Evolutionary conservation across 345 rosid species (phyloP), one percentile per base, ranked within the genome.

Genomic region (Eucalyptus fibrosa): DNA sequence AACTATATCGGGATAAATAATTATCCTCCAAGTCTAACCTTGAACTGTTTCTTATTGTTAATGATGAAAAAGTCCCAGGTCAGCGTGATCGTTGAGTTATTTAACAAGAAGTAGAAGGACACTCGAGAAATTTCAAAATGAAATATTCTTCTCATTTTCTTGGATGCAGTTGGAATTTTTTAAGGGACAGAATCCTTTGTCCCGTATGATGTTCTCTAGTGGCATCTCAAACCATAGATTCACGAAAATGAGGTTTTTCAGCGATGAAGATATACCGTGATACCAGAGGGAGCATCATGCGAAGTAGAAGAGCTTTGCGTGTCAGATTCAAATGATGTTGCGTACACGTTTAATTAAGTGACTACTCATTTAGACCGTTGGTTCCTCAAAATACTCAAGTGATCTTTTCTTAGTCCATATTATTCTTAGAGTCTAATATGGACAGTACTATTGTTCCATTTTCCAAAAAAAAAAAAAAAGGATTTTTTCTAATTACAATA

Each of bases 1-100:
- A 60, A 28, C 17, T 9, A 13, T 65, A 26, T 0, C 0, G 40
- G 21, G 21, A n/a, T 15, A 65, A 14, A 30, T 32, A 4, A 62
- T 12, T 12, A 4, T 3, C 7, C 4, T 65, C 72, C 15, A 8
- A 65, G 32, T n/a, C 37, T 2, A 4, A 4, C 37, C 37, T 65
- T 7, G 19, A 65, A 65, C 19, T 1, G 3, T n/a, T 65, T 65
- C 72, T 65, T 15, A 14, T 65, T n/a, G 9, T n/a, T 7, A 7
- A 65, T 3, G 5, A 30, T 14, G 37, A 12, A 30, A 30, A 4
- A 8, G 77, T 12, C 40, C 0, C 9, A 28, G 40, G 21, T 67
- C 77, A 14, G 72, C 18, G 4, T 7, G 34, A 62, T 30, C 9
- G 1, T 9, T 17, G 6, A 5, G 40, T 15, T 67, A n/a, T 8